Conservation (phyloP, 768 basidiomycete species). For the Tulasnella calospora region DNA sequence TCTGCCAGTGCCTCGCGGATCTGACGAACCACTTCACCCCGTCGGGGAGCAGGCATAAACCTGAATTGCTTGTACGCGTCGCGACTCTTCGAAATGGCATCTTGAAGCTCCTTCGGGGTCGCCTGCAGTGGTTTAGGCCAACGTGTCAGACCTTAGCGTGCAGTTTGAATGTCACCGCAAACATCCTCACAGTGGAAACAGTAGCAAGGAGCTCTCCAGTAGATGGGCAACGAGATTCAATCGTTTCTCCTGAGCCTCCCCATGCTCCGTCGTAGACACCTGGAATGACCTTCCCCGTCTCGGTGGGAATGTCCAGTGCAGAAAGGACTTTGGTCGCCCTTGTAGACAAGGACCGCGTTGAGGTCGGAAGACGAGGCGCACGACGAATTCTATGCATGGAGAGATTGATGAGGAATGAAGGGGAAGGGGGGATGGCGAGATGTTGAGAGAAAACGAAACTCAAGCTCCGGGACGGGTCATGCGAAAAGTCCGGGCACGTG, state of each 20-base stretch:
- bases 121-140: constrained; percentile 43
- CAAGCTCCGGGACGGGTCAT: not conserved
- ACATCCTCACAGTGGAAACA: constrained; percentile 59
- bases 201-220: constrained; percentile 80
- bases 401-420: not conserved
- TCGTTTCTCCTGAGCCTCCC: constrained; percentile 65
- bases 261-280: constrained; percentile 83
- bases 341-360: constrained; percentile 42
- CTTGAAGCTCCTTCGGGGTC: constrained; percentile 65
- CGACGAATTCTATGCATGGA: not conserved
- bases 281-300: constrained; percentile 47
- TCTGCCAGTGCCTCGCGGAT: constrained; percentile 73
- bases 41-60: constrained; percentile 74
- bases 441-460: not conserved
- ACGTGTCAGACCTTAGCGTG: not conserved
- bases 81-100: constrained; percentile 60
- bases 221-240: constrained; percentile 72
- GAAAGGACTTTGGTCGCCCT: constrained; percentile 65
- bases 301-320: constrained; percentile 55
- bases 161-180: not conserved
- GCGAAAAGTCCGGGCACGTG: constrained; percentile 3
- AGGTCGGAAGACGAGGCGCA: not conserved
- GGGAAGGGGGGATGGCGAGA: not conserved
- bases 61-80: constrained; percentile 71
- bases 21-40: constrained; percentile 85